Conservation (phyloP, 2,329 filamentous ascomycete species). For the Zasmidium cellare region DNA sequence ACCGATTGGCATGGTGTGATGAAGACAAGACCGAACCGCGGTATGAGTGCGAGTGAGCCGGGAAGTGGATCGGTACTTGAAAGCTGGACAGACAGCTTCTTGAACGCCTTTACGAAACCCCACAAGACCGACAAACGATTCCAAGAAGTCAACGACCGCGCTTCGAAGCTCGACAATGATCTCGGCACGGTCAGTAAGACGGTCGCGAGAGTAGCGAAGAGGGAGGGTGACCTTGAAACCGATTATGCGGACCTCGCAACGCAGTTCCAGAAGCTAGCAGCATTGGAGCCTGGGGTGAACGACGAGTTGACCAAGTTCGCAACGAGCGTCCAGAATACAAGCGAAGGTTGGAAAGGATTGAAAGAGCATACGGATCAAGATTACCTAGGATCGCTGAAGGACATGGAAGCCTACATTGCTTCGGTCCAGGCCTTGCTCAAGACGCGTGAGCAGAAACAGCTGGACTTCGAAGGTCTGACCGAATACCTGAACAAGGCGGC, state of each 20-base stretch:
- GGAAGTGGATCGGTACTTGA: slow-evolving; percentile 77
- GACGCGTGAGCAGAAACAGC: slow-evolving; percentile 93
- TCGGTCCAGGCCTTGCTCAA: slow-evolving; percentile 86
- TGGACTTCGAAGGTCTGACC: slow-evolving; percentile 93
- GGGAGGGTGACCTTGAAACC: slow-evolving; percentile 81
- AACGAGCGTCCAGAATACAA: slow-evolving; percentile 79
- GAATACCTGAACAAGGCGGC: slow-evolving; percentile 94
- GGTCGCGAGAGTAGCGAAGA: slow-evolving; percentile 82
- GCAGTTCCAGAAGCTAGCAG: slow-evolving; percentile 91
- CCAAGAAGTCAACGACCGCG: slow-evolving; percentile 87
- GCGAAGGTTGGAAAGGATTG: slow-evolving; percentile 73
- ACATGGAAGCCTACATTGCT: slow-evolving; percentile 94
- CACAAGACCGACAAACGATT: slow-evolving; percentile 95
- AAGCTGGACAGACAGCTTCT: slow-evolving; percentile 90
- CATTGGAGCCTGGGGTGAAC: slow-evolving; percentile 84
- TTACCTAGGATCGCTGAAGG: slow-evolving; percentile 86
- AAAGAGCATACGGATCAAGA: slow-evolving; percentile 93
- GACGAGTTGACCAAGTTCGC: slow-evolving; percentile 81
- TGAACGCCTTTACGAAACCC: slow-evolving; percentile 95
- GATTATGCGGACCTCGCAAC: slow-evolving; percentile 88
- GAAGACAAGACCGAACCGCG: slow-evolving; percentile 71
- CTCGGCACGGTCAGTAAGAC: slow-evolving; percentile 92
- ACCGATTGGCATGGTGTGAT: slow-evolving; percentile 97
- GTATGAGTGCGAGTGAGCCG: slow-evolving; percentile 43
- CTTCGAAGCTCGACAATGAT: slow-evolving; percentile 92